Percentiles rank a stretch among this genome's conserved stretches.
Conservation (phyloP, 129 eudicot species). For the Helichrysum umbraculigerum region DNA sequence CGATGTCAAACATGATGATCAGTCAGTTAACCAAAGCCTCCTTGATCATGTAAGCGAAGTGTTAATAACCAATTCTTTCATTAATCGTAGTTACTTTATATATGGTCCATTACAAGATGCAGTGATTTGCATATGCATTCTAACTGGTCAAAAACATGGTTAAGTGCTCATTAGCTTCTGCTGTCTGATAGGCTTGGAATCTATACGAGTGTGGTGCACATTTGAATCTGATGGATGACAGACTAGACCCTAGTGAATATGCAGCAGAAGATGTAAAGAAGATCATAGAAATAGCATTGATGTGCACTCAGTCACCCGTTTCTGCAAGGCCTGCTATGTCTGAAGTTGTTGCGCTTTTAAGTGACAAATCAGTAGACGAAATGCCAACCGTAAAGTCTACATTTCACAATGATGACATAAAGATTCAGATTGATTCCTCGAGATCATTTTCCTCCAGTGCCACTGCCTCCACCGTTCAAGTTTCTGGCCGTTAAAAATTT, state of each 20-base stretch:
- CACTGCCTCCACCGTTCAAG: background rate
- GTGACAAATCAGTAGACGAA: slow-evolving; percentile 38
- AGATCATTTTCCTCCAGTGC: slow-evolving; percentile 17
- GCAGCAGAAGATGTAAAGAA: slow-evolving; percentile 50
- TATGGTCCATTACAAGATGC: background rate
- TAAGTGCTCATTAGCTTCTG: background rate
- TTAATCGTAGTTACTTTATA: background rate
- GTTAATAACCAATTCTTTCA: background rate
- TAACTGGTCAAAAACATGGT: too few relatives aligned
- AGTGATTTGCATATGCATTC: background rate
- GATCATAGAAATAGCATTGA: slow-evolving; percentile 57
- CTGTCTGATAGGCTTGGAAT: slow-evolving; percentile 61
- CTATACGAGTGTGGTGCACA: slow-evolving; percentile 45
- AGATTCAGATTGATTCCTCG: slow-evolving; percentile 25
- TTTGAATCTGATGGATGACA: slow-evolving; percentile 47
- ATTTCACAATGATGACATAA: slow-evolving; percentile 29
- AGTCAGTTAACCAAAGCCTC: slow-evolving; percentile 41
- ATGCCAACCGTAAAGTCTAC: slow-evolving; percentile 36
- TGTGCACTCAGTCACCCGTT: slow-evolving; percentile 63
- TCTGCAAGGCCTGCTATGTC: slow-evolving; percentile 77
- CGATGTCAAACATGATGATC: slow-evolving; percentile 31
- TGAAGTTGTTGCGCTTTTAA: slow-evolving; percentile 62
- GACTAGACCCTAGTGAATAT: slow-evolving; percentile 49
- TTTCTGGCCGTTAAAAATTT: background rate
- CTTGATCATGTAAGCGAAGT: slow-evolving; percentile 51